phyloP scores from a whole-genome alignment of 306 rosid species.

The Ormosia emarginata region DNA sequence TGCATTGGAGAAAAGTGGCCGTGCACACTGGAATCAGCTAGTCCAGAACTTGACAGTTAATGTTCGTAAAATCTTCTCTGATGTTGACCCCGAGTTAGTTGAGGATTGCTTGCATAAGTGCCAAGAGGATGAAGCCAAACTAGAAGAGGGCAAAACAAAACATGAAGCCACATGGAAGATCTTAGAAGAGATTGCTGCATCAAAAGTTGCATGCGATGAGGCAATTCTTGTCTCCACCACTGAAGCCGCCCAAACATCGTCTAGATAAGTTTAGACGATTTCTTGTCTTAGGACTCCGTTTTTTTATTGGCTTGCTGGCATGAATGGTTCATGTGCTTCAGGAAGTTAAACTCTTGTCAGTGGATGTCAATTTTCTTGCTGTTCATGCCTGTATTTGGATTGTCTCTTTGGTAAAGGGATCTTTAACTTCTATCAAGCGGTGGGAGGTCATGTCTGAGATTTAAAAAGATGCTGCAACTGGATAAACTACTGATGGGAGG shows the following conservation, averaged over 20 bases:
- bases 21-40: constrained; percentile 66
- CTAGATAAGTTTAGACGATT: background rate
- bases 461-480: constrained; percentile 3
- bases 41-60: constrained; percentile 61
- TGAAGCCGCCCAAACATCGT: constrained; percentile 11
- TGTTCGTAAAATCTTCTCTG: constrained; percentile 54
- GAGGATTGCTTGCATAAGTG: constrained; percentile 56
- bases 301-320: constrained; percentile 20
- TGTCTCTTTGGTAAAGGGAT: background rate
- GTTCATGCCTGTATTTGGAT: constrained; percentile 10
- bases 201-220: constrained; percentile 39
- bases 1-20: constrained; percentile 61
- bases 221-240: constrained; percentile 30
- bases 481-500: constrained; percentile 16
- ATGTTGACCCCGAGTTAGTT: constrained; percentile 55
- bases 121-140: constrained; percentile 51
- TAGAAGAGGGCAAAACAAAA: constrained; percentile 39
- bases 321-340: constrained; percentile 18
- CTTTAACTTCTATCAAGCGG: background rate
- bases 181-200: constrained; percentile 58
- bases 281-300: background rate
- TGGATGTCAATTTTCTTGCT: constrained; percentile 8
- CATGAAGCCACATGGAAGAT: constrained; percentile 53
- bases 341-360: constrained; percentile 5
- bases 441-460: constrained; percentile 18